Evolutionary conservation across 441 rosid species (phyloP).

Genomic region (Theobroma grandiflorum): DNA sequence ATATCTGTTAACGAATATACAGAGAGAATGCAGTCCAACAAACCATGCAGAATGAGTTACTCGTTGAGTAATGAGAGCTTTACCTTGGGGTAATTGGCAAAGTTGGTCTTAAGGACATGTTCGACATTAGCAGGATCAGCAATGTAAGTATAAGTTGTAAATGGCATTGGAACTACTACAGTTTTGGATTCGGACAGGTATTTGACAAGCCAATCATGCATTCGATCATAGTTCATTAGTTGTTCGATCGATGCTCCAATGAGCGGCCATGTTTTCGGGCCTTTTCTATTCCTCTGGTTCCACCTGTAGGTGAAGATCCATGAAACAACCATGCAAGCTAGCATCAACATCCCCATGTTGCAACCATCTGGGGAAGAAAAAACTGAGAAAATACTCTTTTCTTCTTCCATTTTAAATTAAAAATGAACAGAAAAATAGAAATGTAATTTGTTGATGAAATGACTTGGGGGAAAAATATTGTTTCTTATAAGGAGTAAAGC

Average conservation of each 20-base stretch:
- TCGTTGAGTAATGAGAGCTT: neutral
- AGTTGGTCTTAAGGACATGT: conserved; percentile 88
- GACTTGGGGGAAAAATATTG: neutral
- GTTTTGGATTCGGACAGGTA: conserved; percentile 69
- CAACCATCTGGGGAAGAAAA: conserved; percentile 33
- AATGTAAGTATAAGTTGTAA: conserved; percentile 82
- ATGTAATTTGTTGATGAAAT: neutral
- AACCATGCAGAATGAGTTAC: neutral
- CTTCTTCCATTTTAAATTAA: conserved; percentile 38
- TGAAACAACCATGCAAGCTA: conserved; percentile 53
- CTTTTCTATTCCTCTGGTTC: conserved; percentile 72
- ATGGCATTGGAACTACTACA: conserved; percentile 92
- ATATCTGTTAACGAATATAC: neutral
- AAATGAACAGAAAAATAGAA: neutral
- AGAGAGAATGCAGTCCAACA: neutral
- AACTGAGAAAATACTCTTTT: conserved; percentile 20
- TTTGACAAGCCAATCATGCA: conserved; percentile 93
- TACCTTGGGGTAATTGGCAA: conserved; percentile 88
- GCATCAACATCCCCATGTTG: conserved; percentile 52
- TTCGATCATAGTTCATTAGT: conserved; percentile 71
- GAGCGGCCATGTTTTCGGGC: conserved; percentile 93
- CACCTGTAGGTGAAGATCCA: conserved; percentile 78
- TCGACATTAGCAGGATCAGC: conserved; percentile 94
- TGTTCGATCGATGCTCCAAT: conserved; percentile 94
- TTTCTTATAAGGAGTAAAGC: conserved; percentile 36